Evolutionary conservation across 208 protist genomes (phyloP).

Genomic region (Balamuthia mandrillaris): DNA sequence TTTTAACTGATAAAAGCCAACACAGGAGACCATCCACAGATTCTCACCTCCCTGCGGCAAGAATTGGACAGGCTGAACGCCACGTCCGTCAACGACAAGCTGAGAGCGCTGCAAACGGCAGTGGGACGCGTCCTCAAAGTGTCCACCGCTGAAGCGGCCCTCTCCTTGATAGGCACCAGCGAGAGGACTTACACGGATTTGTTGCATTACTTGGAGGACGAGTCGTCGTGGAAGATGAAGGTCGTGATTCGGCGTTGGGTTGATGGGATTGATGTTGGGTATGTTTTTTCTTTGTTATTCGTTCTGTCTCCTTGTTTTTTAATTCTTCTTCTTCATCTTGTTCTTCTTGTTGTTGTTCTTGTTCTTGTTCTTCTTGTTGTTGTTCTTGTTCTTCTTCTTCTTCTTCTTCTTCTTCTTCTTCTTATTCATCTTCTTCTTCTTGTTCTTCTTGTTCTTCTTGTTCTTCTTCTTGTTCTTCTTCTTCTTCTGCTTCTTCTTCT

Average conservation of each 20-base stretch:
- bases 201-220: not conserved
- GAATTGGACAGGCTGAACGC: constrained; percentile 4
- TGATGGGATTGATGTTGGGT: constrained; percentile 14
- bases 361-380: too few relatives aligned
- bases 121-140: constrained; percentile 10
- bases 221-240: constrained; percentile 41
- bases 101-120: not conserved
- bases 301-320: not conserved
- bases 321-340: not conserved
- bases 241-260: constrained; percentile 9
- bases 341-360: not conserved
- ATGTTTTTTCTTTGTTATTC: not conserved
- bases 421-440: too few relatives aligned
- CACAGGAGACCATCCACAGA: too few relatives aligned
- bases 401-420: not conserved
- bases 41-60: too few relatives aligned
- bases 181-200: constrained; percentile 26
- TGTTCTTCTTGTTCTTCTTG: too few relatives aligned
- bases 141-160: not conserved
- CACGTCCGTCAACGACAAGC: not conserved
- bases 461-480: not conserved
- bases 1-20: too few relatives aligned
- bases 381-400: too few relatives aligned
- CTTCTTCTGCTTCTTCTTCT: too few relatives aligned
- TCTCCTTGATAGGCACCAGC: constrained; percentile 16